Evolutionary conservation across 2,329 filamentous ascomycete genomes (phyloP).

Genomic region (Curvularia sp.): DNA sequence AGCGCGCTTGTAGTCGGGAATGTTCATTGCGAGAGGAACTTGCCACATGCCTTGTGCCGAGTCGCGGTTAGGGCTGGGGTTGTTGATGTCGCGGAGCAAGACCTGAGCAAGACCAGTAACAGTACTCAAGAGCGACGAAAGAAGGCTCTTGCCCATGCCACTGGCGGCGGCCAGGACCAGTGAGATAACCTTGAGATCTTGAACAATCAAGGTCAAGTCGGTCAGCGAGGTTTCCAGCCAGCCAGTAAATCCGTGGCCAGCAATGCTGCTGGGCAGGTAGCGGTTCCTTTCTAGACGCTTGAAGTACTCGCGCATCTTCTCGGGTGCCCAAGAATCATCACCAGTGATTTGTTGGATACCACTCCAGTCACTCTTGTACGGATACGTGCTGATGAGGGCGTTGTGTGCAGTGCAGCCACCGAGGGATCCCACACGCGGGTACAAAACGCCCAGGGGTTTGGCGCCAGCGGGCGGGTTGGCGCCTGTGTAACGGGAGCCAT

Average conservation of each 20-base stretch:
- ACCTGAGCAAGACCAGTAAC: constrained; percentile 56
- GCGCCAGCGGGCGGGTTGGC: constrained; percentile 60
- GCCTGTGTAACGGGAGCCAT: constrained; percentile 58
- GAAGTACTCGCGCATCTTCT: constrained; percentile 67
- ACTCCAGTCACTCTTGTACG: constrained; percentile 65
- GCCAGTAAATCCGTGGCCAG: constrained; percentile 64
- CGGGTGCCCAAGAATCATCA: constrained; percentile 65
- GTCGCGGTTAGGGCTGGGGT: constrained; percentile 55
- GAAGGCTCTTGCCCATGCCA: constrained; percentile 55
- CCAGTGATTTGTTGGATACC: constrained; percentile 65
- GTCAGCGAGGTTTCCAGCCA: constrained; percentile 63
- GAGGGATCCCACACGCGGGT: constrained; percentile 63
- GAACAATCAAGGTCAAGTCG: constrained; percentile 58
- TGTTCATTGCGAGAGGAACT: constrained; percentile 62
- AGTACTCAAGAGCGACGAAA: constrained; percentile 48
- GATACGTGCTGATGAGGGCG: constrained; percentile 64
- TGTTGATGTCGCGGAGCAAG: constrained; percentile 61
- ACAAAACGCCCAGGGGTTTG: constrained; percentile 60
- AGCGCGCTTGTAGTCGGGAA: constrained; percentile 53
- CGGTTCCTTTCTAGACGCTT: constrained; percentile 59
- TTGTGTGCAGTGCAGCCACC: constrained; percentile 68
- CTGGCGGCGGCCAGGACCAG: constrained; percentile 60
- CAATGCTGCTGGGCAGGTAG: constrained; percentile 55
- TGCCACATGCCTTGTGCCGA: constrained; percentile 61
- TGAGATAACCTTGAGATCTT: constrained; percentile 62